Base-by-base conservation (phyloP, 371 early-diverging fungal genomes). In the Rhizomucor pusillus region DNA sequence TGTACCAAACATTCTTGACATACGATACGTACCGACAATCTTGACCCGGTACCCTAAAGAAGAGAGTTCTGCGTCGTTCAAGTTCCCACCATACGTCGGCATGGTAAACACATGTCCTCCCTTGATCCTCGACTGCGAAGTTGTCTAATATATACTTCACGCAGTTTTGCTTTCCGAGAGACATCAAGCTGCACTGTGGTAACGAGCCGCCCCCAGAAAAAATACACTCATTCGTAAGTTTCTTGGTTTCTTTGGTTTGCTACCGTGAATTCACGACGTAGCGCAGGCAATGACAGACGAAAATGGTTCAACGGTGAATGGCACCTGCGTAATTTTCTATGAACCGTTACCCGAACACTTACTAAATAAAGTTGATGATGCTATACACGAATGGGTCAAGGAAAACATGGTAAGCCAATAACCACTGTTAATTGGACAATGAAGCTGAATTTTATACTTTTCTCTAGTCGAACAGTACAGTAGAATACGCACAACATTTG, bases 111-210 rank as follows among this genome's bases (percentile, higher is more conserved):
- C 11, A 41, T 41, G 19, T 3, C 3, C 41, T 41, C 3, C 24
- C 1, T 33, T 52, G 41, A 22, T 40, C 43, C 63, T 13, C 43
- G 34, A 41, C 41, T 11, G 3, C 5, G 14, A 41, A 37, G 11
- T 37, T 14, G 37, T 16, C 29, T 29, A 41, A 43, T 43, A 39
- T 19, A 18, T 14, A 13, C 22, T 9, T 14, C 37, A 0, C 25
- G 16, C 56, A 91, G 91, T 90, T 91, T 71, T 90, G 89, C 52
- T 91, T 90, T 65, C 92, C 92, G 12, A 81, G 76, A 60, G 85
- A 87, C 46, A 62, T 90, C 2, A 61, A 69, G 2, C 70, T 91
- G 18, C 60, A 62, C 34, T 64, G 80, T 45, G 77, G 72, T 18
- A 71, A 78, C 6, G 71, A 70, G 12, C 73, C 76, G 9, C 90